Base-by-base conservation (phyloP, 1,284 basidiomycete species). In the Fomes fomentarius region DNA sequence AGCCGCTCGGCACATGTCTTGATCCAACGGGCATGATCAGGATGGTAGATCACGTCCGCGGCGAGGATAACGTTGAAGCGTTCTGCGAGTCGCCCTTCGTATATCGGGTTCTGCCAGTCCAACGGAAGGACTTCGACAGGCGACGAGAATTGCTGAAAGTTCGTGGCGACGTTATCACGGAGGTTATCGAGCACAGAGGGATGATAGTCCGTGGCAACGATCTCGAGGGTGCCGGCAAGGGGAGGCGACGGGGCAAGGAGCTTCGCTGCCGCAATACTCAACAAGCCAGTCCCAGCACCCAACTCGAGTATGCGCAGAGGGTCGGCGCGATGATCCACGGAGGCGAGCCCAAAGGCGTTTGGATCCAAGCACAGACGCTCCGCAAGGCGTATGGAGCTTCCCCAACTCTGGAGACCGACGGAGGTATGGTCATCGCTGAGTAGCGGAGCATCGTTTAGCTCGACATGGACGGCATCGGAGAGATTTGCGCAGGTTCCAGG, bases 391-490 rank as follows among this genome's bases (percentile, higher is more conserved):
- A 94, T 91, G 3, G 89, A 84, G 59, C 85, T 87, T 4, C 87
- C 92, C 93, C 93, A 95, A 60, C 91, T 94, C 71, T 96, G 93
- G 33, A 95, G 76, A 2, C 94, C 93, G 41, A 94, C 92, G 12
- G 82, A 84, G 10, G 91, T 89, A 68, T 94, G 90, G 68, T 94
- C 92, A 19, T 78, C 74, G 31, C 70, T 76, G 6, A 81, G 76
- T 40, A 94, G 77, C 1, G 90, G 83, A 3, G 86, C 91, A 65
- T 95, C 93, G 67, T 91, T 91, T 26, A 94, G 75, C 61, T 88
- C 81, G 41, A 94, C 79, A 1, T 66, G 65, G 22, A 86, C 62
- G 17, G 59, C 53, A 17, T 40, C 58, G 2, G 28, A 40, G n/a
- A 34, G 31, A 19, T 22, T 25, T 1, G 33, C 26, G 38, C 15